A percentile compares a stretch with the other conserved stretches of the same genome.
These are phyloP conservation scores for Leucogyrophana mollusca DNA, from an alignment of 768 basidiomycete species.

Conservation along the genomic window DNA sequence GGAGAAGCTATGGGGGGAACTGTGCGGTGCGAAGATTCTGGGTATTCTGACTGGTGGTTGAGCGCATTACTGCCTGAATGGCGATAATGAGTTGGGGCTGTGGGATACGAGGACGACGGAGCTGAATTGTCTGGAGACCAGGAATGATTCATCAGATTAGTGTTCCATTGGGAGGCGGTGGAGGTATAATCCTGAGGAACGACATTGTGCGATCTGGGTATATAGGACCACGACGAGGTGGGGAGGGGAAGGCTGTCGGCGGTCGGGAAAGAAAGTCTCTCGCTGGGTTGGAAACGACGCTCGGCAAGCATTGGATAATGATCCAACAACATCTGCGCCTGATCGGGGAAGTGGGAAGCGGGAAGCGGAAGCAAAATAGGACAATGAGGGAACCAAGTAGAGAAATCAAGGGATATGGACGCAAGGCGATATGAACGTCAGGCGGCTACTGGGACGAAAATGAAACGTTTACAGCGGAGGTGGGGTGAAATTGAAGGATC, in stretches of 20 bases:
- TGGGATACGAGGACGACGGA: conserved; percentile 10
- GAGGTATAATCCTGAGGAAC: conserved; percentile 9
- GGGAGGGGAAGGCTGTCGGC: conserved; percentile 22
- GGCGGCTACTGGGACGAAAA: background rate
- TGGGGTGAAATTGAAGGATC: background rate
- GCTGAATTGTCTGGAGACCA: conserved; percentile 10
- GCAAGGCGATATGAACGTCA: background rate
- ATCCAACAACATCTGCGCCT: conserved; percentile 29
- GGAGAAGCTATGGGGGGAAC: conserved; percentile 13
- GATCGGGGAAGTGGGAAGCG: conserved; percentile 7
- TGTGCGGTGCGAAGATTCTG: conserved; percentile 15
- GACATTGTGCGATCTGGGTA: conserved; percentile 21
- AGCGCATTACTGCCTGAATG: conserved; percentile 19
- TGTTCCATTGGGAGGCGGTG: conserved; percentile 20
- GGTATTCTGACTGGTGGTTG: conserved; percentile 19
- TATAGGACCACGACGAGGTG: conserved; percentile 24
- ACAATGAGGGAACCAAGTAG: background rate
- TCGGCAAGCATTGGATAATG: conserved; percentile 30
- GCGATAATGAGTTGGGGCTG: conserved; percentile 18
- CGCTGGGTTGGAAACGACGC: conserved; percentile 28
- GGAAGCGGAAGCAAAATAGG: background rate
- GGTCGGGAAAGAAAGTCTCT: conserved; percentile 19
- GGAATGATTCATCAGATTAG: conserved; percentile 10
- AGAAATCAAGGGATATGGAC: background rate
- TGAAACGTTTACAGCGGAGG: background rate